A percentile compares a stretch with the other conserved stretches of the same genome.
Conservation (phyloP, 1,284 basidiomycete genomes). For the Ganoderma resinaceum region DNA sequence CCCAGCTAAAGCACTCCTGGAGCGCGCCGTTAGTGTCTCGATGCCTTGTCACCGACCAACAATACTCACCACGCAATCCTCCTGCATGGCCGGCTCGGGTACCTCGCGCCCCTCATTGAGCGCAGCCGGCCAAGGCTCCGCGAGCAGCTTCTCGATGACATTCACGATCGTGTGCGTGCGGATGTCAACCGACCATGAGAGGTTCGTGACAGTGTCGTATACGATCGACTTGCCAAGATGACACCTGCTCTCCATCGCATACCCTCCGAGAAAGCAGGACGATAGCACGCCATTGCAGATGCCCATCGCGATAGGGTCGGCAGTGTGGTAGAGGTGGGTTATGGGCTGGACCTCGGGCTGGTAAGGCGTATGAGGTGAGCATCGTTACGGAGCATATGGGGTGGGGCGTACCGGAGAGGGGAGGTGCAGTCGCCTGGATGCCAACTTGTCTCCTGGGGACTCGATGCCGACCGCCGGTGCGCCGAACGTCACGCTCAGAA, state of each 20-base stretch:
- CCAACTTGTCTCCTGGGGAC: conserved; percentile 89
- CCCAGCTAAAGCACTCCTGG: conserved; percentile 80
- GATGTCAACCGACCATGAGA: conserved; percentile 85
- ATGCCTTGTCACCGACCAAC: neutral
- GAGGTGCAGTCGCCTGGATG: conserved; percentile 87
- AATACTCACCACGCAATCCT: conserved; percentile 68
- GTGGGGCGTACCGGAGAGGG: conserved; percentile 70
- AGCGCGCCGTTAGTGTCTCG: neutral
- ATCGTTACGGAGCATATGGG: too few relatives aligned
- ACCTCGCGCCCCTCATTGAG: conserved; percentile 65
- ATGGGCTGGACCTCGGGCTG: conserved; percentile 78
- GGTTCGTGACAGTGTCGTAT: conserved; percentile 89
- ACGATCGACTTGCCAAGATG: conserved; percentile 86
- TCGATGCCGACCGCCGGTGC: conserved; percentile 91
- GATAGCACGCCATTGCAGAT: conserved; percentile 82
- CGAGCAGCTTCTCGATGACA: conserved; percentile 81
- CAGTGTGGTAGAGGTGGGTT: conserved; percentile 87
- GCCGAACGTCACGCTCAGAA: conserved; percentile 94
- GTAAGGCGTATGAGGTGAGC: neutral
- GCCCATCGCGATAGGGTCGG: conserved; percentile 88
- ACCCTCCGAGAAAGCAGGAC: conserved; percentile 75
- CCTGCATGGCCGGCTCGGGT: conserved; percentile 55
- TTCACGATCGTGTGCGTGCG: conserved; percentile 86
- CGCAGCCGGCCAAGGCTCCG: conserved; percentile 77
- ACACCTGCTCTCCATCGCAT: conserved; percentile 85